A percentile compares a stretch with the other conserved stretches of the same genome.
These are phyloP conservation scores for Begonia masoniana DNA, from an alignment of 306 rosid species.

Conservation along the genomic window DNA sequence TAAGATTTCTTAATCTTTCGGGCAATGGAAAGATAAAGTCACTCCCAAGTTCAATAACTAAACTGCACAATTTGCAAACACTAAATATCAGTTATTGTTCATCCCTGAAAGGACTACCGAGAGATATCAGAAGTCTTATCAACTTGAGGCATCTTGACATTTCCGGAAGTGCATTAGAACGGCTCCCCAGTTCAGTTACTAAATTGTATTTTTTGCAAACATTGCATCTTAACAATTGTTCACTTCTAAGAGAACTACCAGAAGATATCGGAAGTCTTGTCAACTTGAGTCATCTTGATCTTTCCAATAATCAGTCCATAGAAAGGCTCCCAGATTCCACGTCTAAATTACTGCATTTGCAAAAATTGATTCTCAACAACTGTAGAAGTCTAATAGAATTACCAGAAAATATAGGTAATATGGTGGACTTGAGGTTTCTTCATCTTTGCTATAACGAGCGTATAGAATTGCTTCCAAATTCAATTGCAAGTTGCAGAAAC, in stretches of 20 bases:
- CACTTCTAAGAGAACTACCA: neutral
- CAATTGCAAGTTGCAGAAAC: neutral
- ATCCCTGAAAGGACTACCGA: neutral
- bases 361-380: neutral
- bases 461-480: neutral
- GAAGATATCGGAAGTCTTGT: neutral
- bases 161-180: too few species aligned
- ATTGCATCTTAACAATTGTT: too few species aligned
- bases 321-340: neutral
- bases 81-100: fast-evolving
- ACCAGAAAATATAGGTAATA: neutral
- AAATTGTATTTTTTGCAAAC: too few species aligned
- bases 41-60: neutral
- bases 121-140: too few species aligned
- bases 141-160: too few species aligned
- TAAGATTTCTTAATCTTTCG: constrained; percentile 2
- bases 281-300: constrained; percentile 5
- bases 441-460: neutral
- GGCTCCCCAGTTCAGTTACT: too few species aligned
- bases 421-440: constrained; percentile 6
- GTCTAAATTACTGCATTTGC: neutral
- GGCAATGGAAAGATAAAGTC: too few species aligned
- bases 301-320: neutral
- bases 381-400: neutral
- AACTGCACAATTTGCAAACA: neutral